Evolutionary conservation across 352 stramenopile species (phyloP), one percentile per base, ranked within the genome.

Genomic region (Pythium grandisporangium): DNA sequence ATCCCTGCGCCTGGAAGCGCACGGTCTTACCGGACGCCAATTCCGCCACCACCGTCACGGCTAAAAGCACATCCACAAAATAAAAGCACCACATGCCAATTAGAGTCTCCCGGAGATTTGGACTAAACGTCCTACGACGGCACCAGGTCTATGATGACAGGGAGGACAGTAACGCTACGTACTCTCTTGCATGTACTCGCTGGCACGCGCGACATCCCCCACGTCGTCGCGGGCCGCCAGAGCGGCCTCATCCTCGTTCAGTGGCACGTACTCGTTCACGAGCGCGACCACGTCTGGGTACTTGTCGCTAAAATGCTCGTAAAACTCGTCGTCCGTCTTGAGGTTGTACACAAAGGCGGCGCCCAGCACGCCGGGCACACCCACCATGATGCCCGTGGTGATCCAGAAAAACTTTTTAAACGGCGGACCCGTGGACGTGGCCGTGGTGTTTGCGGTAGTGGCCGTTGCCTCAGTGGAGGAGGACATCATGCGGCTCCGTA

Each of bases 321-420:
- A 87, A 52, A 92, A 92, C 42, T 81, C 70, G 48, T 86, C 70
- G 55, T 92, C 79, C 8, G 63, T 68, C 59, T 81, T 68, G 30
- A 92, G 56, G 51, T 92, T 92, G 66, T 92, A 79, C 49, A 92
- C 73, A 36, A 92, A 92, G 36, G 70, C 63, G 19, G 51, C 75
- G 24, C 67, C 73, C 13, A 85, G 57, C 17, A 45, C 67, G 11
- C 68, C 53, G 0, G 79, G 79, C 37, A 92, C 62, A 49, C 79
- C 79, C n/a, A 92, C 55, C 69, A 88, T 85, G 48, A 92, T 60
- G 29, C 56, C 73, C 13, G 76, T 91, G 45, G 74, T 84, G 57
- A 80, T 75, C 51, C 70, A 60, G 30, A 91, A 81, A 50, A 77
- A 84, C 30, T 68, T 73, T 42, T 81, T 78, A 48, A 83, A 82